A percentile compares a stretch with the other conserved stretches of the same genome.
phyloP scores from a whole-genome alignment of 2,329 filamentous ascomycete species.

The Penicillium sp. region DNA sequence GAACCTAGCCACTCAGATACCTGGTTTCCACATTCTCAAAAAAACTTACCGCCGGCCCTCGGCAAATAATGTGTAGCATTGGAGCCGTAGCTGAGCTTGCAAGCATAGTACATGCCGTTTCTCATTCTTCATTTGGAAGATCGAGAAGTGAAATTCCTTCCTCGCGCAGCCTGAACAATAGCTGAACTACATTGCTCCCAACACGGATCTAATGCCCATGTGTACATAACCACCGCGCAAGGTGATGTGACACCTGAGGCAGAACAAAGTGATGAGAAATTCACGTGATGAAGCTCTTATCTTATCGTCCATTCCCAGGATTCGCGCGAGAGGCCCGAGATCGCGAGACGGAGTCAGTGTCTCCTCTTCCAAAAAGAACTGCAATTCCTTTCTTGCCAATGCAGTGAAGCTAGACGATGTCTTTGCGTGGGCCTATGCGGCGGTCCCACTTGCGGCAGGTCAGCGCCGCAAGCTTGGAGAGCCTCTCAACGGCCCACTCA shows the following conservation, averaged over 20 bases:
- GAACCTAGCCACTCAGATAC: too few relatives aligned
- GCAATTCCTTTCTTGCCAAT: slow-evolving; percentile 17
- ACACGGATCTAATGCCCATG: too few relatives aligned
- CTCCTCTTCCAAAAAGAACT: slow-evolving; percentile 3
- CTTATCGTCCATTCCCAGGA: slow-evolving; percentile 10
- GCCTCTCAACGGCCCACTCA: slow-evolving; percentile 28
- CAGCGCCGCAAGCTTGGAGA: slow-evolving; percentile 36
- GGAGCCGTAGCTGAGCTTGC: too few relatives aligned
- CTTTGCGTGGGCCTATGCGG: slow-evolving; percentile 34
- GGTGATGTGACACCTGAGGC: neutral
- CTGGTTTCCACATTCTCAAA: too few relatives aligned
- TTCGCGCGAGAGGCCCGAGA: slow-evolving; percentile 1
- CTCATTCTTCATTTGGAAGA: too few relatives aligned
- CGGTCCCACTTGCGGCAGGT: slow-evolving; percentile 39
- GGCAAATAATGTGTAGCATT: too few relatives aligned
- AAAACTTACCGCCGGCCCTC: too few relatives aligned
- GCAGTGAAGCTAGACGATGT: slow-evolving; percentile 27
- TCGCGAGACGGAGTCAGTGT: slow-evolving; percentile 1
- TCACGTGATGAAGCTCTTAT: slow-evolving; percentile 1
- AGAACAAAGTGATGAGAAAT: neutral
- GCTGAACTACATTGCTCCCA: too few relatives aligned
- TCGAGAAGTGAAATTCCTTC: too few relatives aligned
- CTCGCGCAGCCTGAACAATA: too few relatives aligned
- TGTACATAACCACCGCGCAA: too few relatives aligned
- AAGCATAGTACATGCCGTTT: too few relatives aligned